Conservation (phyloP, 208 protist genomes). For the Leishmania major region DNA sequence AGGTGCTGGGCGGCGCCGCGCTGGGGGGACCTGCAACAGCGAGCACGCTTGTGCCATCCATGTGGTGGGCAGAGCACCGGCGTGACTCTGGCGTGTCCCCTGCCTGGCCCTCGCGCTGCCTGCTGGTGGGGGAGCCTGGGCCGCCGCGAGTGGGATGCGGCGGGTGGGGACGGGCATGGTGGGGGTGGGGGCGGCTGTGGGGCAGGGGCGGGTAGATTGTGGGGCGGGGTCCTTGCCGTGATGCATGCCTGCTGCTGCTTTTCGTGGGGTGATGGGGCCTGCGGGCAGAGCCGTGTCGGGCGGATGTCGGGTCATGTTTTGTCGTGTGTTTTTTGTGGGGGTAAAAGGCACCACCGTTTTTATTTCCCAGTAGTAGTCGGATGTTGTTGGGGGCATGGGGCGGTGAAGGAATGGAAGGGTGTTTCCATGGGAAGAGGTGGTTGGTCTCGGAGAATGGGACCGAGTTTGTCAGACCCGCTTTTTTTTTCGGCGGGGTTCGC, state of each 20-base stretch:
- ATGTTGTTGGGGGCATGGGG: no score
- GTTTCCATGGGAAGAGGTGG: rapidly evolving
- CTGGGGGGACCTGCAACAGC: not conserved
- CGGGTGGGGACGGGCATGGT: not conserved
- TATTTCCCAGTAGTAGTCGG: no score
- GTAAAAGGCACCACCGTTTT: rapidly evolving
- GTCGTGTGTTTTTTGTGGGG: not conserved
- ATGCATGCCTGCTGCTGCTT: not conserved
- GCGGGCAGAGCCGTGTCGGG: no score
- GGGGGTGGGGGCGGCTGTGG: no score
- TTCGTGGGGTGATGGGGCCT: not conserved
- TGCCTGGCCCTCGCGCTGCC: not conserved
- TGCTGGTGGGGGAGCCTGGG: not conserved
- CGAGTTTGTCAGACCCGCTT: no score
- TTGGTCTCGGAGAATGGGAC: no score
- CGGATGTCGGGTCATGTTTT: not conserved
- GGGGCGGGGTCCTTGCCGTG: not conserved
- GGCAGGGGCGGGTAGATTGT: not conserved
- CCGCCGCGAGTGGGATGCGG: not conserved
- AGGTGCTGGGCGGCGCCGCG: not conserved
- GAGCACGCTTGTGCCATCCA: not conserved
- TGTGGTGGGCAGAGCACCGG: not conserved
- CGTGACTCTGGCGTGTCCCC: not conserved
- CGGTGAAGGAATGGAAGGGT: no score
- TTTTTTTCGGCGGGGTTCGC: no score